Conservation (phyloP, 192 early-diverging fungal genomes). For the Entomortierella parvispora region DNA sequence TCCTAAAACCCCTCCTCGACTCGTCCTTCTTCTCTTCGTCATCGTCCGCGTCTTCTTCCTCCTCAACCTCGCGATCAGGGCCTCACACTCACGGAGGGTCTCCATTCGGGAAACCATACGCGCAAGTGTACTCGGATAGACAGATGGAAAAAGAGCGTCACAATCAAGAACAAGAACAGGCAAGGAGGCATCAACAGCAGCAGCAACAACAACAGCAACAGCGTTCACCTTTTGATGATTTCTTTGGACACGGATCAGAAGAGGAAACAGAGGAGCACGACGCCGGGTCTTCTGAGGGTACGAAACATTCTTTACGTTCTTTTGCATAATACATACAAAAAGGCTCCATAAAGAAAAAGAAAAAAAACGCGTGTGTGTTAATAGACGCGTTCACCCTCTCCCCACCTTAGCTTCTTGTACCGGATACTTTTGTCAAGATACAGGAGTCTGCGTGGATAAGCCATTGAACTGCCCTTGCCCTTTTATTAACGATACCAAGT, state of each 20-base stretch:
- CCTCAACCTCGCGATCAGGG: background rate
- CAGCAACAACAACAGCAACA: conserved; percentile 2
- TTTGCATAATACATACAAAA: too few relatives aligned
- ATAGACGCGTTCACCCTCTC: background rate
- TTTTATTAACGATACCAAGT: conserved; percentile 25
- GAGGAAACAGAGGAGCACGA: conserved; percentile 1
- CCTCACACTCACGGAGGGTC: background rate
- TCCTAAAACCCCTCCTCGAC: too few relatives aligned
- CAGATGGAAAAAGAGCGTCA: background rate
- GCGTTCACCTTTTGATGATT: conserved; percentile 23
- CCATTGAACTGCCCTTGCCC: conserved; percentile 43
- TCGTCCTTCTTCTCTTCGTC: background rate
- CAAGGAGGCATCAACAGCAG: conserved; percentile 1
- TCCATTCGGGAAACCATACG: background rate
- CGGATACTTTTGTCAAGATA: conserved; percentile 36
- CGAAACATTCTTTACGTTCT: too few relatives aligned
- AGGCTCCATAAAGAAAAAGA: background rate
- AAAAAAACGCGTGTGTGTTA: conserved; percentile 1
- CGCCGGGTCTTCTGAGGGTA: background rate
- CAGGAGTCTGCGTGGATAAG: conserved; percentile 28
- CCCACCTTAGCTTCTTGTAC: conserved; percentile 3
- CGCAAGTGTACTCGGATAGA: conserved; percentile 13
- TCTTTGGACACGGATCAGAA: conserved; percentile 17
- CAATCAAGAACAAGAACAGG: conserved; percentile 1
- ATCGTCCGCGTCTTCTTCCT: background rate